Conservation (phyloP, 163 green algal genomes). For the Smithsoniella earleae region DNA sequence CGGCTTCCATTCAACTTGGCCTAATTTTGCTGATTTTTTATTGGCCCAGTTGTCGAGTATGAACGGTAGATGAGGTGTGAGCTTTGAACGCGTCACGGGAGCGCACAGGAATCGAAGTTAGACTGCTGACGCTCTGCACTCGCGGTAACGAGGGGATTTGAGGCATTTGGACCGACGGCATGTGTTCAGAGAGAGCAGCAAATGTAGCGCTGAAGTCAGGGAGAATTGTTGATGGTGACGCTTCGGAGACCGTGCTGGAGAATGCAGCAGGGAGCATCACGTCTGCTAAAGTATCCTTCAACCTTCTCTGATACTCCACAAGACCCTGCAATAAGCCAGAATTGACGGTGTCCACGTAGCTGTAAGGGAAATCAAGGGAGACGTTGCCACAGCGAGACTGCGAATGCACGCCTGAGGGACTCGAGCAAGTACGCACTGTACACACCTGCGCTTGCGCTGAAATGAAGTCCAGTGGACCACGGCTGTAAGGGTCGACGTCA, state of each 20-base stretch:
- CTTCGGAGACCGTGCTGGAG: background rate
- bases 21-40: too few relatives aligned
- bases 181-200: background rate
- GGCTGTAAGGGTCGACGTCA: background rate
- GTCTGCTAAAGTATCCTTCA: constrained; percentile 1
- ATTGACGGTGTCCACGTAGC: background rate
- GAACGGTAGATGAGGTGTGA: too few relatives aligned
- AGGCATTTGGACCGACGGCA: background rate
- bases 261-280: background rate
- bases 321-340: constrained; percentile 4
- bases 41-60: too few relatives aligned
- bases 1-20: too few relatives aligned
- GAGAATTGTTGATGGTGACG: background rate
- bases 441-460: background rate
- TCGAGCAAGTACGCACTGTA: background rate
- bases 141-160: background rate
- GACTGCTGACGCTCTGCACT: too few relatives aligned
- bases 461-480: constrained; percentile 1
- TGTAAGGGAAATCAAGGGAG: background rate
- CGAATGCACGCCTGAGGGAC: background rate
- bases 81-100: too few relatives aligned
- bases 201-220: background rate
- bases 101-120: too few relatives aligned
- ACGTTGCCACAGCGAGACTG: background rate
- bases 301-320: constrained; percentile 10